Base-by-base conservation (phyloP, 495 filamentous ascomycete species). In the Astrothelium macrocarpum region DNA sequence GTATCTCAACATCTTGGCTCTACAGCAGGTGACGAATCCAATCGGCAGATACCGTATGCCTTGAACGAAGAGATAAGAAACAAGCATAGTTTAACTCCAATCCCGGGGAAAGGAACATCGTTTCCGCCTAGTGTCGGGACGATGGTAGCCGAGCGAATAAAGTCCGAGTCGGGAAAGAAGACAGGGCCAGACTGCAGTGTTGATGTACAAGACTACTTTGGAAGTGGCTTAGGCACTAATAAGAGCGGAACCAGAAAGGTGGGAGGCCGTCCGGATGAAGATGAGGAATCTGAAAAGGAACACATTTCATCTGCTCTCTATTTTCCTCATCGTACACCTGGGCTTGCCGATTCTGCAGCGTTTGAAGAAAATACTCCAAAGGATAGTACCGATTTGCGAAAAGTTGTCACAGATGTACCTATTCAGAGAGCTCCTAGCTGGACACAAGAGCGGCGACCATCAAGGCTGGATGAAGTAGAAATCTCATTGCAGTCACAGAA, bases 241-340 rank as follows among this genome's bases (percentile, higher is more conserved):
- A 26, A 20, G 4, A 20, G 11, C 9, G 26, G 25, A 12, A 25
- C 26, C 34, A n/a, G 18, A 53, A 58, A 34, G 31, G 2, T 56
- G 9, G 9, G 49, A 28, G 49, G 7, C 9, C 49, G 18, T 20
- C 7, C 18, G n/a, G 80, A 82, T 69, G 88, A 89, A 61, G 88
- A 88, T 36, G 90, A 96, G 29, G 90, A 94, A 61, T 91, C 90
- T 46, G 89, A 89, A 26, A 85, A 91, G 72, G 94, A 97, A 71
- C 90, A 96, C 73, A 97, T 98, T 58, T 92, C 89, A 10, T 97
- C 93, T 45, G 93, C 93, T 12, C 79, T 96, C 60, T 98, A 97
- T 74, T 83, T 94, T 66, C 94, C 94, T 23, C 94, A 97, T 77
- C 85, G 75, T 29, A 56, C 49, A 29, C 49, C 20, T 29, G 49